Evolutionary conservation across 805 yeast genomes (phyloP).

Genomic region (Cyberlindnera misumaiensis): DNA sequence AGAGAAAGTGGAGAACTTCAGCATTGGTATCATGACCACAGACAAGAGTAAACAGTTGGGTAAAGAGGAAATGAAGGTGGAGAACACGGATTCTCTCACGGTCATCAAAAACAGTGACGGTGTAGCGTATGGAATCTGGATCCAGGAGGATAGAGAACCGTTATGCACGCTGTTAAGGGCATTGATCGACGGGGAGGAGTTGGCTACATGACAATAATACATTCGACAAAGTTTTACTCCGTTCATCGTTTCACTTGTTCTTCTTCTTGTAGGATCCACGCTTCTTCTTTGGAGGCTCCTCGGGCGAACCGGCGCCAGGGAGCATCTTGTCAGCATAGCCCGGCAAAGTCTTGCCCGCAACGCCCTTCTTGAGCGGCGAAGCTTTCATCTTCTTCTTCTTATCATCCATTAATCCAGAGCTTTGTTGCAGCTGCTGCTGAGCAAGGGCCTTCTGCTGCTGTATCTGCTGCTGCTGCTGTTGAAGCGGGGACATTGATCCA

Average conservation of each 20-base stretch:
- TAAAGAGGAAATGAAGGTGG: slow-evolving; percentile 51
- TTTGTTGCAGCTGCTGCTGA: slow-evolving; percentile 24
- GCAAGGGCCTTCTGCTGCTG: slow-evolving; percentile 21
- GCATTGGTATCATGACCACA: slow-evolving; percentile 60
- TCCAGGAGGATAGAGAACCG: slow-evolving; percentile 63
- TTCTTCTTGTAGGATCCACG: slow-evolving; percentile 25
- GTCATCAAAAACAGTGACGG: slow-evolving; percentile 63
- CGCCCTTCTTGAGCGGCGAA: slow-evolving; percentile 6
- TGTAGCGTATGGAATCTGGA: slow-evolving; percentile 74
- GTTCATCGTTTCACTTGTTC: slow-evolving; percentile 4
- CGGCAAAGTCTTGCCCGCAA: slow-evolving; percentile 24
- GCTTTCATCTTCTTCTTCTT: slow-evolving; percentile 15
- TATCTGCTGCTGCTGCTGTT: slow-evolving; percentile 21
- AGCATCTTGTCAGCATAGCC: slow-evolving; percentile 19
- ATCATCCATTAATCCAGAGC: slow-evolving; percentile 6
- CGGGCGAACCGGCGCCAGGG: slow-evolving; percentile 15
- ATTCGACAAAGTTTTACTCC: background rate
- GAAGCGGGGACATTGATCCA: slow-evolving; percentile 26
- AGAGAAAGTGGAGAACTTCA: slow-evolving; percentile 60
- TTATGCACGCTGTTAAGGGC: slow-evolving; percentile 39
- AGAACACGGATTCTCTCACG: slow-evolving; percentile 60
- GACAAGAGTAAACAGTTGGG: slow-evolving; percentile 34
- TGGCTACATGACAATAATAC: background rate
- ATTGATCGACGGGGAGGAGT: slow-evolving; percentile 10
- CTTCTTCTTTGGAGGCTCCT: slow-evolving; percentile 21